phyloP scores from a whole-genome alignment of 2,329 filamentous ascomycete species.

The Chaetomiaceae sp. region DNA sequence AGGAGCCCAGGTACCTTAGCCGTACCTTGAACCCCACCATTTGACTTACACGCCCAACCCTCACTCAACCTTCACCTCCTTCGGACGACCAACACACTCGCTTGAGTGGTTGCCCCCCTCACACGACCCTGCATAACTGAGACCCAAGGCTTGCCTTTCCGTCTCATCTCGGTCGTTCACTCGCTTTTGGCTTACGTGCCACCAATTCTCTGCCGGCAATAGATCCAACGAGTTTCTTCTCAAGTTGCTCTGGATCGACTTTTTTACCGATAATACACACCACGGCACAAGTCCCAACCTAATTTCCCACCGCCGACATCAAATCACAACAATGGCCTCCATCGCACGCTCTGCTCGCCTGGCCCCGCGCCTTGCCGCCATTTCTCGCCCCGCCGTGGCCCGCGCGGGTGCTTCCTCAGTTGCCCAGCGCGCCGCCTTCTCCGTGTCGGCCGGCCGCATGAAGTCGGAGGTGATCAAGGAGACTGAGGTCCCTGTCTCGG shows the following conservation, averaged over 20 bases:
- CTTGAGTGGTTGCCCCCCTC: background rate
- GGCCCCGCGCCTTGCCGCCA: slow-evolving; percentile 30
- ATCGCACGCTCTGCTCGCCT: slow-evolving; percentile 28
- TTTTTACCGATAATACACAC: background rate
- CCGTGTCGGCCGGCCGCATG: slow-evolving; percentile 33
- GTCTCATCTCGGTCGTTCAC: no score
- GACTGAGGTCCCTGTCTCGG: slow-evolving; percentile 53
- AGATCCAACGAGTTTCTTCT: no score
- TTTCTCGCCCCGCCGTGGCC: slow-evolving; percentile 26
- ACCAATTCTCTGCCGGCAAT: no score
- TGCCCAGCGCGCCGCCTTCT: slow-evolving; percentile 35
- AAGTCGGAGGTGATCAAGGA: slow-evolving; percentile 53
- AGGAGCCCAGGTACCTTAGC: slow-evolving; percentile 31
- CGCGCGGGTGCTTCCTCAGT: slow-evolving; percentile 18
- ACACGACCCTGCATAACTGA: background rate
- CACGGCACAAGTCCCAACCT: background rate
- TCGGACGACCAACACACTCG: background rate
- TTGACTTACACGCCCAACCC: slow-evolving; percentile 5
- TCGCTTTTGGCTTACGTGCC: no score
- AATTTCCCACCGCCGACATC: background rate
- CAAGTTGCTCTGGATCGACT: background rate
- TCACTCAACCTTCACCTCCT: background rate
- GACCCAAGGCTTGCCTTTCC: no score
- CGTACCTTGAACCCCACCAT: slow-evolving; percentile 26
- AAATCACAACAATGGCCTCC: slow-evolving; percentile 27